phyloP scores from a whole-genome alignment of 306 rosid genomes.

The Acacia crassicarpa region DNA sequence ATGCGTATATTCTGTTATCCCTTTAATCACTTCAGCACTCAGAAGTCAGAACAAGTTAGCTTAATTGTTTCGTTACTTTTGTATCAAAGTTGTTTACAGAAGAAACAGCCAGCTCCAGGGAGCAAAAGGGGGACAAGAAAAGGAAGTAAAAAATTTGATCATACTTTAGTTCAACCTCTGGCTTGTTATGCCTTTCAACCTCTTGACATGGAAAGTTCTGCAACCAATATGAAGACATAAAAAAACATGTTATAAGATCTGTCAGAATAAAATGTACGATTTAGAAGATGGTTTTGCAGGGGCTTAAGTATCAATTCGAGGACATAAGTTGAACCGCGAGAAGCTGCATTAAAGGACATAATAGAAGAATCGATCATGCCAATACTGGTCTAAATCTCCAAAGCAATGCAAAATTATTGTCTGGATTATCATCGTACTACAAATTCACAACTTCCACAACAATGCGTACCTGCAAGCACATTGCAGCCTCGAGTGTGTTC shows the following conservation, averaged over 20 bases:
- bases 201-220: slow-evolving; percentile 98
- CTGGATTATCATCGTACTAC: neutral
- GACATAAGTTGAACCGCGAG: neutral
- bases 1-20: neutral
- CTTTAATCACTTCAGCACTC: neutral
- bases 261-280: neutral
- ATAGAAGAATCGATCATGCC: neutral
- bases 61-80: too few relatives aligned
- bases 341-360: neutral
- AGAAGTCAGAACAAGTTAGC: neutral
- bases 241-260: slow-evolving; percentile 4
- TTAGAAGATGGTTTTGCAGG: neutral
- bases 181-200: slow-evolving; percentile 98
- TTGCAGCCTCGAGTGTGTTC: slow-evolving; percentile 92
- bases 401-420: neutral
- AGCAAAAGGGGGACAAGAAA: neutral
- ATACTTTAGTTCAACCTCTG: slow-evolving; percentile 93
- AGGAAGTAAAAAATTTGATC: slow-evolving; percentile 8
- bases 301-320: neutral
- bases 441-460: neutral
- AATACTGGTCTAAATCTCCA: neutral
- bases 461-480: slow-evolving; percentile 84
- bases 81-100: neutral
- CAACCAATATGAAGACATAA: neutral
- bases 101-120: neutral